A percentile compares a stretch with the other conserved stretches of the same genome.
These are phyloP conservation scores for Phytophthora citrophthora DNA, from an alignment of 352 stramenopile genomes.

Conservation along the genomic window DNA sequence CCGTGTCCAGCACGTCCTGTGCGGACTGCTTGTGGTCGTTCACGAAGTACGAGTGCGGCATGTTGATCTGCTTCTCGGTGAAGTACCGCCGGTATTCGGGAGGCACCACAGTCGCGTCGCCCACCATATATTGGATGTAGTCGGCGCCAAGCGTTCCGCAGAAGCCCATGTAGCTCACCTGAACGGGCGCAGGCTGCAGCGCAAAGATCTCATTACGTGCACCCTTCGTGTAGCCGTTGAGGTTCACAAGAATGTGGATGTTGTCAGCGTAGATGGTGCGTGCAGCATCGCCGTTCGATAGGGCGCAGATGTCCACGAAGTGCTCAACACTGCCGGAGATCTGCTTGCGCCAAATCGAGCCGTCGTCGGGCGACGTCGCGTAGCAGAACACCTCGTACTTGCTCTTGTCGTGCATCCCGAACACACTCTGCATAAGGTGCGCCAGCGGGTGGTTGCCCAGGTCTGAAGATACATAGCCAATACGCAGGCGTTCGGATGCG, in stretches of 20 bases:
- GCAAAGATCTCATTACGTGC: conserved; percentile 94
- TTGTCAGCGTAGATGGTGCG: conserved; percentile 84
- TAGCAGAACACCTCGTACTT: conserved; percentile 94
- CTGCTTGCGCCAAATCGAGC: conserved; percentile 81
- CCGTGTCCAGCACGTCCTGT: conserved; percentile 77
- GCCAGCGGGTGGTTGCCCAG: conserved; percentile 92
- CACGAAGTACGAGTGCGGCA: conserved; percentile 94
- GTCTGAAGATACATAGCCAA: conserved; percentile 92
- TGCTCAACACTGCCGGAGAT: conserved; percentile 89
- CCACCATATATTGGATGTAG: conserved; percentile 95
- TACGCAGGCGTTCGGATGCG: conserved; percentile 70
- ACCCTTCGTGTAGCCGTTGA: conserved; percentile 95
- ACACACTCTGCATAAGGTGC: conserved; percentile 93
- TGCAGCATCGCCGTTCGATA: conserved; percentile 73
- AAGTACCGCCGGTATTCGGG: conserved; percentile 70
- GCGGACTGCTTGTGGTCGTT: conserved; percentile 93
- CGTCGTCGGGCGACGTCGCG: conserved; percentile 77
- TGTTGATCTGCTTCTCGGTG: conserved; percentile 90
- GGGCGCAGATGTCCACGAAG: conserved; percentile 82
- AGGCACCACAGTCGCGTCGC: conserved; percentile 83
- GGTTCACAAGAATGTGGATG: conserved; percentile 92
- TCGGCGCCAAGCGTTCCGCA: conserved; percentile 91
- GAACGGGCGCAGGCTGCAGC: conserved; percentile 88
- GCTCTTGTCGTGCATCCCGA: conserved; percentile 87
- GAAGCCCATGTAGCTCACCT: conserved; percentile 93